Conservation (phyloP, 2,329 filamentous ascomycete species). For the Lasiodiplodia gonubiensis region DNA sequence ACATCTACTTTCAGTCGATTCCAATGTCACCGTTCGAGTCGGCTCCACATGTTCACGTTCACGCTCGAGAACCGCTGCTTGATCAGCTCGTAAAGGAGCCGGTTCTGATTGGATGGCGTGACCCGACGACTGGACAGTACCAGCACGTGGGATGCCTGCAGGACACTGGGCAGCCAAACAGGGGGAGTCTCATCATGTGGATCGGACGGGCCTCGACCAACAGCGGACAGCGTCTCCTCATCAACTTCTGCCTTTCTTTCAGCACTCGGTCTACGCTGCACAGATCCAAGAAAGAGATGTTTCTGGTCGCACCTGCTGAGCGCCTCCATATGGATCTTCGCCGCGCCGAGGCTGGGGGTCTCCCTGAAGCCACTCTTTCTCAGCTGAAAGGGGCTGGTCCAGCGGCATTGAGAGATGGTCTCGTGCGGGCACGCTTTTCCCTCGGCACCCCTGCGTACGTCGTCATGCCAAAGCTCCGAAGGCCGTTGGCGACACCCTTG, state of each 20-base stretch:
- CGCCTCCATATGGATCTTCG: neutral
- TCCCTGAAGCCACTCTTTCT: neutral
- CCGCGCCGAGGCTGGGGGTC: neutral
- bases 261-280: constrained; percentile 3
- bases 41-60: neutral
- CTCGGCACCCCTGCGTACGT: constrained; percentile 8
- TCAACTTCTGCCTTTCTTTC: constrained; percentile 1
- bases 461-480: constrained; percentile 7
- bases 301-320: constrained; percentile 4
- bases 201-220: neutral
- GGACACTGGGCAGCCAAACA: neutral
- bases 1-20: neutral
- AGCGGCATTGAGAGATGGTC: neutral
- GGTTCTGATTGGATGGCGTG: neutral
- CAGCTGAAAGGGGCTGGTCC: neutral
- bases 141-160: constrained; percentile 4
- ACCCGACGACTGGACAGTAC: constrained; percentile 3
- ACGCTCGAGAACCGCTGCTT: neutral
- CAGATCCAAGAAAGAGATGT: constrained; percentile 8
- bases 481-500: constrained; percentile 16
- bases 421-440: constrained; percentile 9
- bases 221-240: constrained; percentile 4
- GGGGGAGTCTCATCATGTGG: neutral
- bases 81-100: constrained; percentile 8
- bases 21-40: neutral